Evolutionary conservation across 2,329 filamentous ascomycete genomes (phyloP).

Genomic region (Penicillium sp.): DNA sequence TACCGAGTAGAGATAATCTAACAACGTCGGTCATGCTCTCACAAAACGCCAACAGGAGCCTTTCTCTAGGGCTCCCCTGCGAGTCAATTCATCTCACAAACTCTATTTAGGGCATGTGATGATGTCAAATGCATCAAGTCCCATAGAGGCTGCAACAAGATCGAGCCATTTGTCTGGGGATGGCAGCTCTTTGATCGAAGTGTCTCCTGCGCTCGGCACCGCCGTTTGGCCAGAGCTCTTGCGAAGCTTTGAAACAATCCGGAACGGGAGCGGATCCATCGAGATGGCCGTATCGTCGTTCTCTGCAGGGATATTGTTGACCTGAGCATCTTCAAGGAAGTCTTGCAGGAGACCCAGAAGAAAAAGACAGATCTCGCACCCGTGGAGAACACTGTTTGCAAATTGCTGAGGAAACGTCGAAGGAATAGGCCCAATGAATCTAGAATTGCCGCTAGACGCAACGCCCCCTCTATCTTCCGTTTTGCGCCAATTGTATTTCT

Average conservation of each 20-base stretch:
- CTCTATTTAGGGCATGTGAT: constrained; percentile 2
- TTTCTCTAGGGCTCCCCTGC: neutral
- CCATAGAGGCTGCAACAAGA: constrained; percentile 26
- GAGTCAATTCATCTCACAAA: neutral
- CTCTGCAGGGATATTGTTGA: neutral
- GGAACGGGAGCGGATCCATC: constrained; percentile 13
- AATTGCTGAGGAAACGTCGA: constrained; percentile 25
- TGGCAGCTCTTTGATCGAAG: neutral
- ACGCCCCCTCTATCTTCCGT: neutral
- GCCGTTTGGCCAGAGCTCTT: neutral
- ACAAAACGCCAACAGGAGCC: neutral
- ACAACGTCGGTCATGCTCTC: neutral
- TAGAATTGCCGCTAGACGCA: neutral
- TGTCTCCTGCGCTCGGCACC: neutral
- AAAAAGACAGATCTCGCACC: constrained; percentile 16
- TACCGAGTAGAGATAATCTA: neutral
- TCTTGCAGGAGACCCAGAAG: constrained; percentile 19
- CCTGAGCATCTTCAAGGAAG: constrained; percentile 9
- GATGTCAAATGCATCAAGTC: constrained; percentile 22
- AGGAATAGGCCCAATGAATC: constrained; percentile 26
- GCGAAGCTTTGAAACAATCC: constrained; percentile 15
- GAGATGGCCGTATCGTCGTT: neutral
- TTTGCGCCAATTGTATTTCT: constrained; percentile 9
- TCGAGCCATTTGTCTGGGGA: constrained; percentile 24
- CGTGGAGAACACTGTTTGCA: constrained; percentile 24